phyloP scores from a whole-genome alignment of 2,329 filamentous ascomycete species.

The Colletotrichum sp. region DNA sequence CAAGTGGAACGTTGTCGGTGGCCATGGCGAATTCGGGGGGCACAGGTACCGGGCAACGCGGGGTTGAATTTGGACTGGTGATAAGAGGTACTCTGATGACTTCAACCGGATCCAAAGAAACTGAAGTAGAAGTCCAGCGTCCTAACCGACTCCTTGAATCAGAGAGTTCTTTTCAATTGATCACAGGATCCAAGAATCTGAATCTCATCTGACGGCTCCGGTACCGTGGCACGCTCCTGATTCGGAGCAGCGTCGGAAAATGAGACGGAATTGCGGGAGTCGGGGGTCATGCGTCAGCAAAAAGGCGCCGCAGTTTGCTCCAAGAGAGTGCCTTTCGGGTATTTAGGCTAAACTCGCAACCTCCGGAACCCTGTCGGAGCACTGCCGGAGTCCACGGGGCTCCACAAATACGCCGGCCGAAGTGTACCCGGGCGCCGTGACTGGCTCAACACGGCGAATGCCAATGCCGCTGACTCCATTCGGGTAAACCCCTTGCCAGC shows the following conservation, averaged over 20 bases:
- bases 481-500: background rate
- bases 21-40: background rate
- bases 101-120: background rate
- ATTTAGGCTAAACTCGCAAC: constrained; percentile 17
- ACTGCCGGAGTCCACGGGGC: constrained; percentile 3
- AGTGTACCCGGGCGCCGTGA: constrained; percentile 3
- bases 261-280: background rate
- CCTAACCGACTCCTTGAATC: background rate
- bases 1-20: background rate
- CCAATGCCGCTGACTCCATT: constrained; percentile 9
- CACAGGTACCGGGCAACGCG: background rate
- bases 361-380: constrained; percentile 8
- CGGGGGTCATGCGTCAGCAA: constrained; percentile 6
- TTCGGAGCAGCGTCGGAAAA: constrained; percentile 18
- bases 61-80: background rate
- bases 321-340: background rate
- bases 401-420: constrained; percentile 11
- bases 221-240: background rate
- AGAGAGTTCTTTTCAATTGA: background rate
- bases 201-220: constrained; percentile 2
- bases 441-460: background rate
- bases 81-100: background rate
- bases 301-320: background rate
- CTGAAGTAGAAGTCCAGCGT: background rate
- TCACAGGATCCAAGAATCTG: background rate